Conservation (phyloP, 1,284 basidiomycete species). For the Coriolopsis trogii region DNA sequence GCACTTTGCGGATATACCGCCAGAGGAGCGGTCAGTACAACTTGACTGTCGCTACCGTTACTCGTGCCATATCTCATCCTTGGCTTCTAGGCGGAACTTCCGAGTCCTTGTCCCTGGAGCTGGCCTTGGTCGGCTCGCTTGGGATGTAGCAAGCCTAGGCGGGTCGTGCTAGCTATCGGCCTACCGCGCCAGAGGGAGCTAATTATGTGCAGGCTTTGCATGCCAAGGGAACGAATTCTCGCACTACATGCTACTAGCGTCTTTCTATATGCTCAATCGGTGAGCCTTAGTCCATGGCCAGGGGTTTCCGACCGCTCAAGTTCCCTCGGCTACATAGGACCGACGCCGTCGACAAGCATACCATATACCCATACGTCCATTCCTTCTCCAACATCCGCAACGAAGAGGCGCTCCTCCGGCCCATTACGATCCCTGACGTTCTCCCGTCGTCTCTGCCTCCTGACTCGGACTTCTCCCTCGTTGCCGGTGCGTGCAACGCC, state of each 20-base stretch:
- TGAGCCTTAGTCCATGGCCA: neutral
- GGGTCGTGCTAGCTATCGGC: too few species aligned
- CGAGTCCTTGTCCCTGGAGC: constrained; percentile 88
- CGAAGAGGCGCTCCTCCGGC: constrained; percentile 62
- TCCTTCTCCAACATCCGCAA: constrained; percentile 82
- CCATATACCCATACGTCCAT: constrained; percentile 88
- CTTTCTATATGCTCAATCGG: constrained; percentile 71
- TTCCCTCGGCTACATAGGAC: too few species aligned
- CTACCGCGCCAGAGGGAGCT: too few species aligned
- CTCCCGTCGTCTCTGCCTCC: constrained; percentile 72
- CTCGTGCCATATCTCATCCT: neutral
- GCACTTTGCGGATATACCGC: constrained; percentile 57
- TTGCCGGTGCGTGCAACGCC: constrained; percentile 60
- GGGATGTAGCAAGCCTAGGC: constrained; percentile 85
- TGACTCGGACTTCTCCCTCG: constrained; percentile 61
- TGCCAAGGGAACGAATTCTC: constrained; percentile 95
- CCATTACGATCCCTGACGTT: constrained; percentile 82
- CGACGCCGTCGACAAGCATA: constrained; percentile 63
- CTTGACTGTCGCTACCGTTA: neutral
- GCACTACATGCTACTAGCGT: constrained; percentile 88
- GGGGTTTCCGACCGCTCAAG: too few species aligned
- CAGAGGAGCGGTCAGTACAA: constrained; percentile 50
- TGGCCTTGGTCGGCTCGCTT: constrained; percentile 84
- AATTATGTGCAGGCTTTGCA: constrained; percentile 64
- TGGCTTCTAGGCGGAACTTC: constrained; percentile 47